These are phyloP conservation scores for Ramaria rubella DNA, from an alignment of 768 basidiomycete species.

Conservation along the genomic window DNA sequence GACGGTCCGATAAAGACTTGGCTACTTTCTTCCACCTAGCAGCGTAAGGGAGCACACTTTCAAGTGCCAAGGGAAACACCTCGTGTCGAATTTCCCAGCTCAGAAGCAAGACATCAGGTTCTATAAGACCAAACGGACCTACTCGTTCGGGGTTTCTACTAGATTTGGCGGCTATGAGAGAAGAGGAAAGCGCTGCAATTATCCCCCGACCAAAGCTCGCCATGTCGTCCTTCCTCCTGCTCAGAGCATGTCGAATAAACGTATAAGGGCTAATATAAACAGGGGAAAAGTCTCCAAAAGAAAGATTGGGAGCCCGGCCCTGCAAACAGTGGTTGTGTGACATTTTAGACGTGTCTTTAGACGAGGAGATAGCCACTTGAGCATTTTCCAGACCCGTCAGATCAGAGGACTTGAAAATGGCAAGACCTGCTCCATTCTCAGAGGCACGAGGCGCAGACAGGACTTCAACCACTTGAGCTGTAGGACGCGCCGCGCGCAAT, in stretches of 20 bases:
- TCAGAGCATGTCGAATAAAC: not conserved
- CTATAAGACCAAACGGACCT: not conserved
- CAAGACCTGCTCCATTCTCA: conserved; percentile 16
- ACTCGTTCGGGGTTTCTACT: conserved; percentile 6
- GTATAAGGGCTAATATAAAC: conserved; percentile 15
- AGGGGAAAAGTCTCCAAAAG: conserved; percentile 18
- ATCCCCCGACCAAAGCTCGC: conserved; percentile 20
- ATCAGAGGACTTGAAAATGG: conserved; percentile 9
- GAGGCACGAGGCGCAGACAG: conserved; percentile 16
- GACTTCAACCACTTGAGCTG: conserved; percentile 34
- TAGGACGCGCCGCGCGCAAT: conserved; percentile 22
- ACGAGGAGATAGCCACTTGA: conserved; percentile 14
- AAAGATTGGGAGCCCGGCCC: conserved; percentile 15
- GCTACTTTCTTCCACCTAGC: conserved; percentile 37
- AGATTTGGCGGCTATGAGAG: conserved; percentile 14
- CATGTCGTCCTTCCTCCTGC: conserved; percentile 2
- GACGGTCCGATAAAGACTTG: conserved; percentile 26
- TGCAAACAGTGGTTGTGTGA: conserved; percentile 22
- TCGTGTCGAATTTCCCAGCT: conserved; percentile 48
- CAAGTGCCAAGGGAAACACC: conserved; percentile 28
- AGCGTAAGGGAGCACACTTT: conserved; percentile 34
- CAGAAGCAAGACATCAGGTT: conserved; percentile 42
- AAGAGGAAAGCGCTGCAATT: conserved; percentile 17
- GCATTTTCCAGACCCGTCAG: not conserved
- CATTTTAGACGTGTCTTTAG: conserved; percentile 16